These are phyloP conservation scores for Microascus cirrosus DNA, from an alignment of 2,329 filamentous ascomycete species.

Conservation along the genomic window DNA sequence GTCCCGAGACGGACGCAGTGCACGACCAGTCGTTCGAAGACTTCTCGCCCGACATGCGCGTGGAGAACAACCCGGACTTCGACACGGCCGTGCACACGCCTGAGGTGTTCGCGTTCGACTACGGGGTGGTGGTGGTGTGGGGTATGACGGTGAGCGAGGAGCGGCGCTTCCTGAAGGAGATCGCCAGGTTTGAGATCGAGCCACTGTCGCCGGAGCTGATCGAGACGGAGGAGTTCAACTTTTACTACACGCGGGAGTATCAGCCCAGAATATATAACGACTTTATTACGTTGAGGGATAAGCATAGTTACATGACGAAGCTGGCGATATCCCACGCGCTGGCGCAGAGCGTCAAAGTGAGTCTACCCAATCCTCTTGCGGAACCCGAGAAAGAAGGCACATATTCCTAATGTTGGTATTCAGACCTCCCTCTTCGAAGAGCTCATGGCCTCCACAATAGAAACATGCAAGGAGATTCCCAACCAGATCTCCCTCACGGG, in stretches of 20 bases:
- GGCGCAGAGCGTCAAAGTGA: constrained; percentile 85
- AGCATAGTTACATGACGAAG: constrained; percentile 97
- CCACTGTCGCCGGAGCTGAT: constrained; percentile 82
- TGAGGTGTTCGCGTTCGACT: constrained; percentile 93
- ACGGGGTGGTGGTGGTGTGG: constrained; percentile 97
- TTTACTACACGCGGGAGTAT: constrained; percentile 97
- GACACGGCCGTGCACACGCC: constrained; percentile 84
- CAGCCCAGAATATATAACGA: constrained; percentile 99
- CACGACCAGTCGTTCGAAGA: constrained; percentile 17
- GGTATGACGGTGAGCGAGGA: constrained; percentile 91
- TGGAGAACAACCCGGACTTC: constrained; percentile 54
- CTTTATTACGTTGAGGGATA: constrained; percentile 90
- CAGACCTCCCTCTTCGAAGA: constrained; percentile 93
- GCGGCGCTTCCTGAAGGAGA: constrained; percentile 82
- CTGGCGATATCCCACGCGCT: constrained; percentile 91
- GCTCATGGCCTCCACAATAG: constrained; percentile 85
- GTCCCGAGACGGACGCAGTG: constrained; percentile 21
- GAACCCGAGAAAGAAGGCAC: neutral
- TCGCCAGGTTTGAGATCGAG: constrained; percentile 86
- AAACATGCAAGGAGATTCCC: constrained; percentile 85
- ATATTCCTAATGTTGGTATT: neutral
- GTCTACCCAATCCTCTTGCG: constrained; percentile 1
- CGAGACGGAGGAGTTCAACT: constrained; percentile 97
- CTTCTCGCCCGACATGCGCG: constrained; percentile 4
- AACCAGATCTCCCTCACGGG: constrained; percentile 87